Percentiles rank a stretch among this genome's conserved stretches.
Conservation (phyloP, 2,329 filamentous ascomycete genomes). For the Ceratocystis harringtonii region DNA sequence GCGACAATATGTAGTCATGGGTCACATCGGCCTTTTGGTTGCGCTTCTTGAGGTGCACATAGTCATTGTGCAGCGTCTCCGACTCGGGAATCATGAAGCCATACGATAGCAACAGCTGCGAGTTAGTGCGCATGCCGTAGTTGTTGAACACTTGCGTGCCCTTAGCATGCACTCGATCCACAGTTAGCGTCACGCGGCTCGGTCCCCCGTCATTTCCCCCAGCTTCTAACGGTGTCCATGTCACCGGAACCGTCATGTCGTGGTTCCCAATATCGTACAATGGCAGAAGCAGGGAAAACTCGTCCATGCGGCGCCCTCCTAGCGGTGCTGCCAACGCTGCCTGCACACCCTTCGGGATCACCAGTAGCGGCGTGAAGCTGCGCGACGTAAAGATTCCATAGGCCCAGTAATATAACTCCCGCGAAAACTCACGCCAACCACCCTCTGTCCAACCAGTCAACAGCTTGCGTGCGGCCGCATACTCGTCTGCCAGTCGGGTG, state of each 20-base stretch:
- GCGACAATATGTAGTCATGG: slow-evolving; percentile 37
- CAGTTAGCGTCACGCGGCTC: slow-evolving; percentile 29
- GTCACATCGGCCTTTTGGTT: slow-evolving; percentile 21
- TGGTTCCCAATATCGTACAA: slow-evolving; percentile 62
- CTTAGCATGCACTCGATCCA: slow-evolving; percentile 30
- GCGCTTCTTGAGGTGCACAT: slow-evolving; percentile 40
- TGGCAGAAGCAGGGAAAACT: slow-evolving; percentile 54
- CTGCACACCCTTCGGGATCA: slow-evolving; percentile 26
- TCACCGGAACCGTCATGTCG: slow-evolving; percentile 44
- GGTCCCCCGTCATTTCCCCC: slow-evolving; percentile 1
- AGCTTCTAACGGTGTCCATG: slow-evolving; percentile 25
- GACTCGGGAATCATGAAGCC: slow-evolving; percentile 42
- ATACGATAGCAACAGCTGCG: slow-evolving; percentile 50
- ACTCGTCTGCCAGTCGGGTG: slow-evolving; percentile 32
- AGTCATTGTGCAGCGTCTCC: slow-evolving; percentile 41
- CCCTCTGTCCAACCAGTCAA: slow-evolving; percentile 24
- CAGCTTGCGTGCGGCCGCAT: slow-evolving; percentile 25
- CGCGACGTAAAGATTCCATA: slow-evolving; percentile 50
- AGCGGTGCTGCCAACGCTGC: neutral
- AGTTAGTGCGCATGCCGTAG: slow-evolving; percentile 60
- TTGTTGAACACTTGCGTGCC: slow-evolving; percentile 52
- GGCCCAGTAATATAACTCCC: slow-evolving; percentile 47
- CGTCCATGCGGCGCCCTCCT: slow-evolving; percentile 29
- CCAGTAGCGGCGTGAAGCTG: slow-evolving; percentile 47
- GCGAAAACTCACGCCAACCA: slow-evolving; percentile 27